Percentiles rank a stretch among this genome's conserved stretches.
phyloP scores from a whole-genome alignment of 73 alveolate species.

The Paramecium sexaurelia region DNA sequence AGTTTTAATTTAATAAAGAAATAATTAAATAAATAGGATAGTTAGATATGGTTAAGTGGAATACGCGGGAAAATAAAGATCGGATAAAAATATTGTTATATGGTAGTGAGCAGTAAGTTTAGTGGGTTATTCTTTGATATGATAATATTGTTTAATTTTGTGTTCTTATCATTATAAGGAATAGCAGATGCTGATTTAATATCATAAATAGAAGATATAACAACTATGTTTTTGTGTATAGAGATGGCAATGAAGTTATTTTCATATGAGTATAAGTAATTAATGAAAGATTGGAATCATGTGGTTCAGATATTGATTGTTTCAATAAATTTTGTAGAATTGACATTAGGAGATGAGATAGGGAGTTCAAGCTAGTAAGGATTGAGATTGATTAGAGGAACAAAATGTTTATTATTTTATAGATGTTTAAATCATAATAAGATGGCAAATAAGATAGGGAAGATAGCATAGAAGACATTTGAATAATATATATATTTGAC shows the following conservation, averaged over 20 bases:
- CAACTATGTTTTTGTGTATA: not conserved
- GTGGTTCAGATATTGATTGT: not conserved
- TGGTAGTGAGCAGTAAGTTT: not conserved
- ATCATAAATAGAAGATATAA: not conserved
- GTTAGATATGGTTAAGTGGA: conserved; percentile 16
- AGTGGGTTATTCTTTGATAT: not conserved
- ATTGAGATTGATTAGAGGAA: not conserved
- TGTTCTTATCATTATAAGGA: not conserved
- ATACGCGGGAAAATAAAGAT: not conserved
- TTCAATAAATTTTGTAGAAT: conserved; percentile 2
- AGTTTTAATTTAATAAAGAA: not conserved
- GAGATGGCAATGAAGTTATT: not conserved
- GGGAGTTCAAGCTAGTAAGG: not conserved
- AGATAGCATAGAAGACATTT: conserved; percentile 26
- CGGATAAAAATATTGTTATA: not conserved
- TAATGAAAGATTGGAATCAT: not conserved
- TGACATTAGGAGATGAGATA: not conserved
- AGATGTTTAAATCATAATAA: not conserved
- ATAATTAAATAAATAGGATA: not conserved
- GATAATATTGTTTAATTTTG: not conserved
- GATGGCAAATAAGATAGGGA: conserved; percentile 18
- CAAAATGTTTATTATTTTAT: conserved; percentile 27
- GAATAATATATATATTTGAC: conserved; percentile 14
- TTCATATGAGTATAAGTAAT: not conserved
- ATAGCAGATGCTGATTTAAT: not conserved